Evolutionary conservation across 805 yeast species (phyloP), one percentile per base, ranked within the genome.

Genomic region (Saturnispora sanitii): DNA sequence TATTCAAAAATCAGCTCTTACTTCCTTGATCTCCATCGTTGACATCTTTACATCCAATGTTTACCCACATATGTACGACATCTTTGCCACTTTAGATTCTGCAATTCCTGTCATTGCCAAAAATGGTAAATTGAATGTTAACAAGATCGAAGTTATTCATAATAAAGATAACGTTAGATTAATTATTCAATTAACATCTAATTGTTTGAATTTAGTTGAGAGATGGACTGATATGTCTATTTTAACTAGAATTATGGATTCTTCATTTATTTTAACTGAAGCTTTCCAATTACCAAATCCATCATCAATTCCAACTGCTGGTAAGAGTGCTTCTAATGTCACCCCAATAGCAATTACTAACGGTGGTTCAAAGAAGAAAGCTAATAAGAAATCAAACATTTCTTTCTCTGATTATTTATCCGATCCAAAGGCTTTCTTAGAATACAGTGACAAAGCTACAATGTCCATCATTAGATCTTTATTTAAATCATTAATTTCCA

Each of bases 321-420:
- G 70, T n/a, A n/a, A n/a, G n/a, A n/a, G n/a, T n/a, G n/a, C n/a
- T n/a, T n/a, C n/a, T n/a, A n/a, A n/a, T n/a, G n/a, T n/a, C n/a
- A n/a, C n/a, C n/a, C n/a, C n/a, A n/a, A n/a, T n/a, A n/a, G n/a
- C 12, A 23, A 28, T 28, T n/a, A 33, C 22, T n/a, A 21, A 21
- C 4, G 21, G 18, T 8, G 30, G 19, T 2, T 13, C 17, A 4
- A 42, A 27, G 13, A 47, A 41, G 22, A 48, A 47, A 35, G 49
- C 46, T 18, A 57, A 63, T 43, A 63, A 64, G 48, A 59, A 54
- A 41, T 56, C 67, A 38, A 70, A 64, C 51, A 68, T 67, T 50
- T 76, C 86, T 4, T 59, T 79, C 46, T 72, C 88, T 7, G 94
- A 82, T 60, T 54, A 81, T 23, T 64, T 80, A 35, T 76, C 87